phyloP scores from a whole-genome alignment of 2,329 filamentous ascomycete species.

The Trichoderma sp. region DNA sequence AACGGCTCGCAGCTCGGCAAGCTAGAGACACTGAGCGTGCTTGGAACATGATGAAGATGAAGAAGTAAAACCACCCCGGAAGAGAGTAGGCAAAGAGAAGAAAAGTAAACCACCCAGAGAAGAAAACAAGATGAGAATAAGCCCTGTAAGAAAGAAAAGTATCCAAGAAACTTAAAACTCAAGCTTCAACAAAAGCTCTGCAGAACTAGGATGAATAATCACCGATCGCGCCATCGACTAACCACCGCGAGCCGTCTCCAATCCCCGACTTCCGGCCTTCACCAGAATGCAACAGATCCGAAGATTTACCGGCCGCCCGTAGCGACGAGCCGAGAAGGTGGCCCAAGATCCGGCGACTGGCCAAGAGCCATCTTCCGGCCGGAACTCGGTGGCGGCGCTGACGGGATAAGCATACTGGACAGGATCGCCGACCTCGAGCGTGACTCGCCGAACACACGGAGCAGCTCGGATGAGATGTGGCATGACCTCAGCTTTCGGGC shows the following conservation, averaged over 20 bases:
- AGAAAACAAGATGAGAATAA: neutral
- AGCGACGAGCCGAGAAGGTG: slow-evolving; percentile 8
- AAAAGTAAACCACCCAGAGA: neutral
- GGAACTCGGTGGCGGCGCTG: slow-evolving; percentile 1
- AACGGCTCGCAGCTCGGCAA: slow-evolving; percentile 21
- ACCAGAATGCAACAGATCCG: neutral
- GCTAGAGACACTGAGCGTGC: slow-evolving; percentile 23
- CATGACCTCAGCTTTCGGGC: neutral
- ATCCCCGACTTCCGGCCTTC: slow-evolving; percentile 9
- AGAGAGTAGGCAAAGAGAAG: neutral
- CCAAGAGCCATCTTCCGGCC: neutral
- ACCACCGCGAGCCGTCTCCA: slow-evolving; percentile 1
- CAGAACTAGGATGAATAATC: slow-evolving; percentile 7
- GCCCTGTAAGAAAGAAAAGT: neutral
- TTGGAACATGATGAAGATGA: slow-evolving; percentile 26
- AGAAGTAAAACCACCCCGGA: neutral
- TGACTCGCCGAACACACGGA: neutral
- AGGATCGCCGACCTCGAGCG: neutral
- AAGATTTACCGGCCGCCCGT: neutral
- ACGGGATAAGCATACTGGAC: neutral
- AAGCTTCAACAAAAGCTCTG: neutral
- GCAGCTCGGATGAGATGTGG: neutral
- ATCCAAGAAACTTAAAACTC: neutral
- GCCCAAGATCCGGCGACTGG: neutral
- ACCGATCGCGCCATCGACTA: slow-evolving; percentile 17